Base-by-base conservation (phyloP, 192 early-diverging fungal genomes). In the Umbelopsis ramanniana region DNA sequence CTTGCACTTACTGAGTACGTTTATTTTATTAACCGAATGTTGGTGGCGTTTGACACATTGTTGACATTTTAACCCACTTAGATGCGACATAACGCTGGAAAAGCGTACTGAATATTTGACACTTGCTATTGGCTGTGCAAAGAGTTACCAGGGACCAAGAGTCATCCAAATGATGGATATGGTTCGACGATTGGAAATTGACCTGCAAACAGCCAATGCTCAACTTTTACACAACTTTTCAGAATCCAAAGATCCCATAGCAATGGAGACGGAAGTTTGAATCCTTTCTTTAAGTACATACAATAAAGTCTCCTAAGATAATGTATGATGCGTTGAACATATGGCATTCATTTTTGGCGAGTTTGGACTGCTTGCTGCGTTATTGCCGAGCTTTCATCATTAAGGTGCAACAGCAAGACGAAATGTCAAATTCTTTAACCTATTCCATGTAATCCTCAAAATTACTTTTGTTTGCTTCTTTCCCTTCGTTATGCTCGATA, bases 31-130 rank as follows among this genome's bases (percentile, higher is more conserved):
- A 70, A 40, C 45, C 23, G n/a, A 21, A 0, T 14, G 2, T 37
- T 8, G 17, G 14, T 19, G 3, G 3, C 33, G 8, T 37, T 29
- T 26, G 4, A 10, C 33, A 35, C 12, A 10, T 37, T 37, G 15
- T 14, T 29, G 35, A 63, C 2, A 73, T 80, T 71, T 87, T 76
- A 72, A 77, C 72, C 46, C 79, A 75, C 73, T 78, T 80, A 68
- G 87, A 71, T 55, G 79, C 71, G 70, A 81, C 63, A 69, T 79
- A 37, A 40, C 81, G 68, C 72, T 92, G 68, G 72, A 77, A 17
- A 54, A 57, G 21, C 81, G 90, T 14, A 75, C 90, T 29, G 87
- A 91, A 72, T 91, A 90, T 52, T 77, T 92, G 19, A 88, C 89
- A 0, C 75, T 88, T 12, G 86, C 91, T 1, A 86, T 91, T 35